These are phyloP conservation scores for Monosporascus cannonballus DNA, from an alignment of 2,329 filamentous ascomycete species.

Conservation along the genomic window DNA sequence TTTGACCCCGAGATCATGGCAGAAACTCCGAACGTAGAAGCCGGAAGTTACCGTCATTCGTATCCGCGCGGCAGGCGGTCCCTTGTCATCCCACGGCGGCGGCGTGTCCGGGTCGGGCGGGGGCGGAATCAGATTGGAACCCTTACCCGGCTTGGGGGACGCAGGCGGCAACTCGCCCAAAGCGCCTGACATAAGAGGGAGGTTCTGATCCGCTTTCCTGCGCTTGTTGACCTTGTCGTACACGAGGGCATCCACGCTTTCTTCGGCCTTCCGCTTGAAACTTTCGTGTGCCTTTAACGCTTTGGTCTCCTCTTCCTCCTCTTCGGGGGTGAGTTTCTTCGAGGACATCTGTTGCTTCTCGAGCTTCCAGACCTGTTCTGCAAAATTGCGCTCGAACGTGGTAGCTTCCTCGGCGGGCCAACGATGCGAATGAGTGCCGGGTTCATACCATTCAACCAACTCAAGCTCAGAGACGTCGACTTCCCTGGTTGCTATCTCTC, in stretches of 20 bases:
- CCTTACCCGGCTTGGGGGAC: slow-evolving; percentile 34
- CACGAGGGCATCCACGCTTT: slow-evolving; percentile 51
- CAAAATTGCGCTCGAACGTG: slow-evolving; percentile 67
- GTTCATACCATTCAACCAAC: slow-evolving; percentile 77
- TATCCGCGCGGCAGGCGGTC: slow-evolving; percentile 72
- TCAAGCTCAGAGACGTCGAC: slow-evolving; percentile 75
- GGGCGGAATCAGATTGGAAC: slow-evolving; percentile 48
- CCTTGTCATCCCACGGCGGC: slow-evolving; percentile 53
- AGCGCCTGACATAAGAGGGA: slow-evolving; percentile 52
- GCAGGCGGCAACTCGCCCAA: slow-evolving; percentile 44
- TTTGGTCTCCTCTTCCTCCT: slow-evolving; percentile 49
- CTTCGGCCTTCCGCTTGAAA: slow-evolving; percentile 53
- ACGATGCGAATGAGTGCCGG: slow-evolving; percentile 69
- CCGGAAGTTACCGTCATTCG: slow-evolving; percentile 91
- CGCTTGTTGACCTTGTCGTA: slow-evolving; percentile 40
- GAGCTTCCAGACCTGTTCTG: slow-evolving; percentile 63
- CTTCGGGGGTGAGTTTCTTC: slow-evolving; percentile 45
- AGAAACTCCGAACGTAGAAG: slow-evolving; percentile 93
- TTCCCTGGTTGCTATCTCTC: slow-evolving; percentile 73
- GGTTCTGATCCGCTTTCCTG: slow-evolving; percentile 28
- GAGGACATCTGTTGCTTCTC: slow-evolving; percentile 49
- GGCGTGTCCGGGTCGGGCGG: slow-evolving; percentile 40
- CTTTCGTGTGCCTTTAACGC: slow-evolving; percentile 50
- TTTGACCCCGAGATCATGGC: slow-evolving; percentile 82
- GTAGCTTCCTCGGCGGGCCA: slow-evolving; percentile 79